Conservation (phyloP, 2,329 filamentous ascomycete species). For the Diaporthe vexans region DNA sequence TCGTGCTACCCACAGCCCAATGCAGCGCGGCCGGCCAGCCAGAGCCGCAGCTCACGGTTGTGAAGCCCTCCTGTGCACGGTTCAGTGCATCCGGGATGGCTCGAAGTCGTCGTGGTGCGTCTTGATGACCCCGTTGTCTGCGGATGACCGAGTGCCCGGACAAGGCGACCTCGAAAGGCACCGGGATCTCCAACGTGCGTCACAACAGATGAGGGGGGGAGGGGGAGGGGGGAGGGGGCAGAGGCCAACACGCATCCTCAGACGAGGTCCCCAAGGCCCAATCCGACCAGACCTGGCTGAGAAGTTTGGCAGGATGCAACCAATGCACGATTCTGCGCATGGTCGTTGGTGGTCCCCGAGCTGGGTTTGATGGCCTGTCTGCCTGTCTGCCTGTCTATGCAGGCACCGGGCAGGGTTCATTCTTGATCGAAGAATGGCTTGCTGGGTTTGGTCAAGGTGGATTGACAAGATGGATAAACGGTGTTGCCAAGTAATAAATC, state of each 20-base stretch:
- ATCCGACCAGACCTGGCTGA: conserved; percentile 25
- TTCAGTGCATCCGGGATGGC: neutral
- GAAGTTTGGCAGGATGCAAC: conserved; percentile 33
- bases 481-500: neutral
- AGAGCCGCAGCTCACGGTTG: neutral
- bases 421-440: neutral
- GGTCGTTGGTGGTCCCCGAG: neutral
- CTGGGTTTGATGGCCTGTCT: neutral
- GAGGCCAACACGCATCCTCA: conserved; percentile 5
- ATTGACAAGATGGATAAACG: conserved; percentile 1
- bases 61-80: conserved; percentile 11
- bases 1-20: conserved; percentile 12
- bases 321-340: neutral
- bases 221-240: neutral
- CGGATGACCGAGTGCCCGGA: conserved; percentile 5
- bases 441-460: neutral
- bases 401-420: conserved; percentile 14
- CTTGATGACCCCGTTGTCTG: neutral
- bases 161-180: neutral
- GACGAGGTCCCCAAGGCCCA: conserved; percentile 10
- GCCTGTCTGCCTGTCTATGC: neutral
- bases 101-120: neutral
- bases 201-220: neutral
- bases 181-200: conserved; percentile 2
- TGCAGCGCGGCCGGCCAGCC: neutral